These are phyloP conservation scores for Pyrenophora teres DNA, from an alignment of 2,329 filamentous ascomycete genomes.

Conservation along the genomic window DNA sequence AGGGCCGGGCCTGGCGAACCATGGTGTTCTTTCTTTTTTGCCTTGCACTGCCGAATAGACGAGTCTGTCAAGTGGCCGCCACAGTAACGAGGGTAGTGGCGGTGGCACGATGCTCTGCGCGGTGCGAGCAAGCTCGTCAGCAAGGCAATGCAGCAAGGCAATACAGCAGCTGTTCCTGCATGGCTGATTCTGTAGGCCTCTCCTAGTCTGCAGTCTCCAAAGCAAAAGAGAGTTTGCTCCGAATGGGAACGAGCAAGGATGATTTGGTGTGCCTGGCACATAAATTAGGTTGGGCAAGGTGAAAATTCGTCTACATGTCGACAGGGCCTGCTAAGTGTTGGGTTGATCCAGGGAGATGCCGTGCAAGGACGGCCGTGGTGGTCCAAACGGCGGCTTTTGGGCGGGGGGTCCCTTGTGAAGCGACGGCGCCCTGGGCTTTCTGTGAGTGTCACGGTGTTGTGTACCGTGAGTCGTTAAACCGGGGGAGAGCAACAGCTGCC, in stretches of 20 bases:
- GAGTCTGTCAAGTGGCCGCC: slow-evolving; percentile 29
- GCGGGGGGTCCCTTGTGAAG: slow-evolving; percentile 19
- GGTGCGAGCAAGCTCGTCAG: neutral
- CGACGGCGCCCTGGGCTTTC: slow-evolving; percentile 18
- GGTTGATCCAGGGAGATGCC: slow-evolving; percentile 9
- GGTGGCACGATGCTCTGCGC: slow-evolving; percentile 22
- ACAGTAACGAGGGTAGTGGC: slow-evolving; percentile 20
- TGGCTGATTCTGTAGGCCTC: slow-evolving; percentile 26
- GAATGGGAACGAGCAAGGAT: slow-evolving; percentile 7
- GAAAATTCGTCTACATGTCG: slow-evolving; percentile 23
- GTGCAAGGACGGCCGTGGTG: slow-evolving; percentile 11
- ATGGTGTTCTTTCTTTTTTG: slow-evolving; percentile 5
- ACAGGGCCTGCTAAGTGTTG: slow-evolving; percentile 8
- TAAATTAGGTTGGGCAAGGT: slow-evolving; percentile 20
- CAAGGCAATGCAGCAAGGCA: slow-evolving; percentile 16
- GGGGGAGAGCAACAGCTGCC: slow-evolving; percentile 27
- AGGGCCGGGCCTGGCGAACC: slow-evolving; percentile 25
- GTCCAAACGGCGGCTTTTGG: slow-evolving; percentile 22
- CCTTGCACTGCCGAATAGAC: slow-evolving; percentile 26
- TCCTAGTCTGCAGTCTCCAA: slow-evolving; percentile 12
- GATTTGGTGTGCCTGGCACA: slow-evolving; percentile 21
- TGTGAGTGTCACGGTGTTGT: slow-evolving; percentile 20
- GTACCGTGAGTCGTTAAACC: slow-evolving; percentile 30
- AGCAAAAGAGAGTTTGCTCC: neutral
- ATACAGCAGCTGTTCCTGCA: slow-evolving; percentile 32